Evolutionary conservation across 768 basidiomycete genomes (phyloP), one percentile per base, ranked within the genome.

Genomic region (Calocybe gangraenosa): DNA sequence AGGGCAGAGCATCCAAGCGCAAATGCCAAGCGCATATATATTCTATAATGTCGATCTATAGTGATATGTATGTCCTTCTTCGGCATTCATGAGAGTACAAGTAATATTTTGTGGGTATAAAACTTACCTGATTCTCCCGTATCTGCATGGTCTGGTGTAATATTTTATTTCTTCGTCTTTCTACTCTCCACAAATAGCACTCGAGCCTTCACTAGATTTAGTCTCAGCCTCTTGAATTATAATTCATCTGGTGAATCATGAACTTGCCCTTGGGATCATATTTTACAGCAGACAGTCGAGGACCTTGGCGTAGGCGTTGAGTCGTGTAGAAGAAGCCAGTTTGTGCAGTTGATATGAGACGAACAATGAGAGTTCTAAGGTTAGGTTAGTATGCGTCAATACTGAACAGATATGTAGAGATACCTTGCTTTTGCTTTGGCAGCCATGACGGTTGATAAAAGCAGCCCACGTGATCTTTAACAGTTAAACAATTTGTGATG

Each of bases 301-400:
- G 81, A 2, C 82, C 85, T 57, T 76, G 64, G 9, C 92, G 76
- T 33, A 84, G 67, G 17, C 92, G 78, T 50, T 83, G 77, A 2
- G 87, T 87, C 17, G 89, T 90, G 66, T 94, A 95, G 64, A 93
- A 93, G 69, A 78, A 92, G 9, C 92, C 92, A 1, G 92, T 94
- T 65, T 90, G 84, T 0, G 92, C 92, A 0, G 91, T 91, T 11
- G 92, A 94, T 48, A 94, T 82, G 54, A 95, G 75, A 38, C 90
- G 87, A 42, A 94, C 82, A 44, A 95, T 83, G 44, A 94, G 63
- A 2, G 88, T 91, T 60, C 92, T 92, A n/a, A 46, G 20, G n/a
- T 34, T 32, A 15, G 6, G 19, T 36, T 23, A 17, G 14, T 17
- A 23, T 10, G 3, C n/a, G 18, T 1, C 14, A n/a, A 2, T 28